A percentile compares a stretch with the other conserved stretches of the same genome.
Conservation (phyloP, 2,329 filamentous ascomycete genomes). For the Penicillium glabrum region DNA sequence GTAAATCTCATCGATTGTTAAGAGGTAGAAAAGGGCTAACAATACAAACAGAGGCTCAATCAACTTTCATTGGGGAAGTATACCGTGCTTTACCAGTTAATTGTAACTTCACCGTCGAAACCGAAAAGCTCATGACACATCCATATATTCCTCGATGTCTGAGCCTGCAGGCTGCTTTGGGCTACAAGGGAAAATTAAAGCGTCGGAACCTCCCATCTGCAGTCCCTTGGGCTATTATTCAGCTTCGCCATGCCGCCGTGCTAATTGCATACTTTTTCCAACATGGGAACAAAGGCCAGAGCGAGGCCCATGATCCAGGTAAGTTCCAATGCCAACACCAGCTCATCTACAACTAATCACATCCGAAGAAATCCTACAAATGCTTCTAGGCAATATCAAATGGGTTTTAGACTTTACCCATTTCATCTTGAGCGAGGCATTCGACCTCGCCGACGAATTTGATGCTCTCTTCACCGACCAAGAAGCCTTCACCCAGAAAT, state of each 20-base stretch:
- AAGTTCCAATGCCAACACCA: conserved; percentile 17
- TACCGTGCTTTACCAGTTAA: conserved; percentile 69
- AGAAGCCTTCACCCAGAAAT: conserved; percentile 38
- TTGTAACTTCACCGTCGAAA: conserved; percentile 80
- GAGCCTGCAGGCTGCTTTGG: conserved; percentile 75
- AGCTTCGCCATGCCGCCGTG: conserved; percentile 67
- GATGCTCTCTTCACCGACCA: conserved; percentile 33
- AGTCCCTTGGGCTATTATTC: conserved; percentile 71
- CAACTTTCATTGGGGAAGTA: conserved; percentile 65
- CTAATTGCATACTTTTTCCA: conserved; percentile 66
- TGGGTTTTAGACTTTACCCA: conserved; percentile 72
- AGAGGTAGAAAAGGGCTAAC: conserved; percentile 30
- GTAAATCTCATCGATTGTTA: conserved; percentile 36
- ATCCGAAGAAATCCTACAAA: conserved; percentile 65
- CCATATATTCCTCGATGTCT: conserved; percentile 71
- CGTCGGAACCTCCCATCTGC: conserved; percentile 68
- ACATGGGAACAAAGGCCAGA: conserved; percentile 56
- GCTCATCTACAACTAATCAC: conserved; percentile 5
- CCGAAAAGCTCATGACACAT: conserved; percentile 73
- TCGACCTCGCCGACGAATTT: conserved; percentile 44
- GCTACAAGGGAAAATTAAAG: conserved; percentile 65
- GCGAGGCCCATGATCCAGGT: conserved; percentile 58
- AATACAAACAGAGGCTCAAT: conserved; percentile 54
- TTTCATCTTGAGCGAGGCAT: conserved; percentile 57
- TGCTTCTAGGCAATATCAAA: conserved; percentile 70